Percentiles rank a stretch among this genome's conserved stretches.
Conservation (phyloP, 306 rosid genomes). For the Mimosa bimucronata region DNA sequence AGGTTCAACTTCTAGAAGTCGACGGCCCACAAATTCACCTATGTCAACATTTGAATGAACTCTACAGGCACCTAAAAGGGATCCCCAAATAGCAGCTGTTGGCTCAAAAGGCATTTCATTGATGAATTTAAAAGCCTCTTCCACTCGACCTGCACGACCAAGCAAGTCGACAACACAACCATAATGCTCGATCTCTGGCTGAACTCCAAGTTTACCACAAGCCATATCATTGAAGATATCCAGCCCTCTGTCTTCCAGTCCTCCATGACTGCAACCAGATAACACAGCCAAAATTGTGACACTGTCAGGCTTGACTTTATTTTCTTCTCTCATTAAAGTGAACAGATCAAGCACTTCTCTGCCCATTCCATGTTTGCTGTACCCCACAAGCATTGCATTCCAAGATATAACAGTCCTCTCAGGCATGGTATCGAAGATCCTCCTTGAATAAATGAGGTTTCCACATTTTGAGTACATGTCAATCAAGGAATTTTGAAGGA, state of each 20-base stretch:
- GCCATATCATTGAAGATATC: slow-evolving; percentile 69
- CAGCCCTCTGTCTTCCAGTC: slow-evolving; percentile 70
- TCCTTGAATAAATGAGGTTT: slow-evolving; percentile 66
- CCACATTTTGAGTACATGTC: slow-evolving; percentile 98
- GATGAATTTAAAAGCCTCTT: slow-evolving; percentile 70
- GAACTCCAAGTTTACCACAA: slow-evolving; percentile 52
- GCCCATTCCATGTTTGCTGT: slow-evolving; percentile 89
- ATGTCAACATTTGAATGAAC: slow-evolving; percentile 70
- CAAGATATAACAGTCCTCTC: slow-evolving; percentile 85
- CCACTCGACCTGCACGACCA: slow-evolving; percentile 74
- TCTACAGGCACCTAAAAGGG: slow-evolving; percentile 84
- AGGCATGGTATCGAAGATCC: slow-evolving; percentile 65
- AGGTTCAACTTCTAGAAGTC: slow-evolving; percentile 78
- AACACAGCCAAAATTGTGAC: slow-evolving; percentile 83
- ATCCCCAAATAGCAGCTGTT: slow-evolving; percentile 87
- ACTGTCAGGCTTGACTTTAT: slow-evolving; percentile 66
- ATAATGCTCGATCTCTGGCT: slow-evolving; percentile 76
- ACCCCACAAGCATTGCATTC: slow-evolving; percentile 92
- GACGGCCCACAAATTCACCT: slow-evolving; percentile 66
- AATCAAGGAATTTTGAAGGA: slow-evolving; percentile 85
- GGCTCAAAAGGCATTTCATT: slow-evolving; percentile 66
- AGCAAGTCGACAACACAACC: slow-evolving; percentile 91
- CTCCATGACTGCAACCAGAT: slow-evolving; percentile 93
- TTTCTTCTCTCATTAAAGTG: slow-evolving; percentile 64
- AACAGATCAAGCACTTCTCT: slow-evolving; percentile 81